Evolutionary conservation across 768 basidiomycete genomes (phyloP).

Genomic region (Mycena albidolilacea): DNA sequence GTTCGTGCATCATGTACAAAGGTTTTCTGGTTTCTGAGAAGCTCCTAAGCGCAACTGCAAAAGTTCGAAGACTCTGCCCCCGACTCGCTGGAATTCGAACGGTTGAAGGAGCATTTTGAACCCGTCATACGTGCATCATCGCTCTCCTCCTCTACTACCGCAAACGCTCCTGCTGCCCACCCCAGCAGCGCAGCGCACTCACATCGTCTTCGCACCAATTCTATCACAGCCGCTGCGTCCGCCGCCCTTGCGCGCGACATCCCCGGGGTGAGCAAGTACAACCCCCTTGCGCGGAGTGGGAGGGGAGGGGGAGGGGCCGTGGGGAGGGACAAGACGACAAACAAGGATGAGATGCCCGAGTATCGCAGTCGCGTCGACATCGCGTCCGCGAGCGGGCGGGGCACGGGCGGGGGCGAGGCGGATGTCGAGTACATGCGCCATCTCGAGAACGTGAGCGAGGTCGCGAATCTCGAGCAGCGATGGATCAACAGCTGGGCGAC

Average conservation of each 20-base stretch:
- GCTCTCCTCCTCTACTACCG: constrained; percentile 76
- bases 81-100: constrained; percentile 91
- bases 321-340: constrained; percentile 74
- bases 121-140: constrained; percentile 89
- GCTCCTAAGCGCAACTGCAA: constrained; percentile 86
- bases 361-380: constrained; percentile 83
- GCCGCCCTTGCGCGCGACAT: constrained; percentile 92
- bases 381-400: constrained; percentile 64
- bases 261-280: constrained; percentile 85
- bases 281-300: constrained; percentile 67
- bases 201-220: constrained; percentile 83
- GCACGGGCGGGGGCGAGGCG: constrained; percentile 73
- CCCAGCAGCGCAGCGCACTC: constrained; percentile 69
- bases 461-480: constrained; percentile 82
- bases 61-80: constrained; percentile 90
- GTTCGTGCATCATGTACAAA: constrained; percentile 59
- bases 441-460: constrained; percentile 72
- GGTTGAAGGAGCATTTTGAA: constrained; percentile 97
- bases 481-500: constrained; percentile 87
- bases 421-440: constrained; percentile 81
- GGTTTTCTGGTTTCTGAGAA: constrained; percentile 21
- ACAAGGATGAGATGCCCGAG: constrained; percentile 84
- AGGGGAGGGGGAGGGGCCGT: constrained; percentile 56
- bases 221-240: constrained; percentile 91
- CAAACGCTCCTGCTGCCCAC: constrained; percentile 58